Evolutionary conservation across 306 rosid species (phyloP), one percentile per base, ranked within the genome.

Genomic region (Rosa rugosa): DNA sequence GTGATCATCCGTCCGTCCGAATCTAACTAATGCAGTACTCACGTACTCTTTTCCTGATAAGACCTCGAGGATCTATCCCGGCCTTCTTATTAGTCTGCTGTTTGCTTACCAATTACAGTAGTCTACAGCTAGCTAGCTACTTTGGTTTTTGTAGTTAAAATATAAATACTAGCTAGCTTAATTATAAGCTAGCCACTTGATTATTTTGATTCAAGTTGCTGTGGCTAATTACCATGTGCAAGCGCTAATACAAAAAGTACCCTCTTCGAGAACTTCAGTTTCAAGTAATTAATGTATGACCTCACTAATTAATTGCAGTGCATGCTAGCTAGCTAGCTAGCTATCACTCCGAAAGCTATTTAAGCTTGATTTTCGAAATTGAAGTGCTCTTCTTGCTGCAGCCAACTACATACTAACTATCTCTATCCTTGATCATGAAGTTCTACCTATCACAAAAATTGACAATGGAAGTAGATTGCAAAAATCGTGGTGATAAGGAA

Each of bases 61-160:
- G 64, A 57, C 64, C 66, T 60, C 67, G 8, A 60, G 17, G 40
- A 25, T 60, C 38, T 60, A 60, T 6, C 17, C 2, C 16, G 0
- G 31, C 38, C 8, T 25, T 60, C 40, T 60, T 23, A 25, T 25
- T 12, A 25, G 8, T 12, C 18, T 60, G 40, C 40, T 60, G 42
- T 63, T 63, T 63, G 69, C n/a, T 63, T 63, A 31, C 17, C 69
- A 13, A 63, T 63, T 31, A 14, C 69, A 31, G 69, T 63, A 63
- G 69, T 31, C 69, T 14, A 63, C 69, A 63, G 68, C 40, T 25
- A 63, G 10, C 4, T 5, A 34, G 40, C 5, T 63, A 31, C 42
- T 63, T 13, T 6, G 69, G 69, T 63, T 34, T 31, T 63, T 31
- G 9, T 63, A 14, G 42, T 63, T 31, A 34, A 63, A 34, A 31